These are phyloP conservation scores for Metarhizium anisopliae DNA, from an alignment of 2,329 filamentous ascomycete genomes.

Conservation along the genomic window DNA sequence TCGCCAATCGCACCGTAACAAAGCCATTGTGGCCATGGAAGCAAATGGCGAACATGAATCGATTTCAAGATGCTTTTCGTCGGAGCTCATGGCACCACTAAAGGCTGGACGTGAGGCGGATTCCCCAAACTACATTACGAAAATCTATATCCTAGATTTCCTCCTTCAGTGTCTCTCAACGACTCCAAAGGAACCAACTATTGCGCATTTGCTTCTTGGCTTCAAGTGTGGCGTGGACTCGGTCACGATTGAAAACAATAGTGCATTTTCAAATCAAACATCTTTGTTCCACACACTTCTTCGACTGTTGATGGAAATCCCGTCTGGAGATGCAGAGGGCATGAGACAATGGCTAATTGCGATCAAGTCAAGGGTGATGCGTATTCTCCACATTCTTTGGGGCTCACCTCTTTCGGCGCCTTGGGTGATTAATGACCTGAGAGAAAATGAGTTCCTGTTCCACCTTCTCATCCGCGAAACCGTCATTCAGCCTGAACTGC, in stretches of 20 bases:
- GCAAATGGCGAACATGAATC: conserved; percentile 69
- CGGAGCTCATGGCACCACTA: conserved; percentile 57
- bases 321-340: conserved; percentile 50
- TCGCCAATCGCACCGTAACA: conserved; percentile 61
- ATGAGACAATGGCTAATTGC: conserved; percentile 61
- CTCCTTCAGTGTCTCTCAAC: conserved; percentile 70
- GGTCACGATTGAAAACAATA: conserved; percentile 57
- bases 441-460: conserved; percentile 71
- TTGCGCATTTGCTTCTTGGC: conserved; percentile 84
- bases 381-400: conserved; percentile 76
- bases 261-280: conserved; percentile 60
- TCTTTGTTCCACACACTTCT: conserved; percentile 82
- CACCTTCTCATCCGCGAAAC: conserved; percentile 63
- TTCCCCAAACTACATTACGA: conserved; percentile 69
- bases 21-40: conserved; percentile 81
- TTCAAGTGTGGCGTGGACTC: conserved; percentile 69
- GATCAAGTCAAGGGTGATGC: conserved; percentile 59
- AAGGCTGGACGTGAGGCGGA: conserved; percentile 65
- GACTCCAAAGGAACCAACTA: conserved; percentile 67
- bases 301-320: conserved; percentile 59
- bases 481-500: conserved; percentile 57
- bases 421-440: conserved; percentile 70
- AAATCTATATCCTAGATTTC: conserved; percentile 78
- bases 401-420: conserved; percentile 68
- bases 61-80: conserved; percentile 65